phyloP scores from a whole-genome alignment of 306 rosid genomes.

The Morella rubra region DNA sequence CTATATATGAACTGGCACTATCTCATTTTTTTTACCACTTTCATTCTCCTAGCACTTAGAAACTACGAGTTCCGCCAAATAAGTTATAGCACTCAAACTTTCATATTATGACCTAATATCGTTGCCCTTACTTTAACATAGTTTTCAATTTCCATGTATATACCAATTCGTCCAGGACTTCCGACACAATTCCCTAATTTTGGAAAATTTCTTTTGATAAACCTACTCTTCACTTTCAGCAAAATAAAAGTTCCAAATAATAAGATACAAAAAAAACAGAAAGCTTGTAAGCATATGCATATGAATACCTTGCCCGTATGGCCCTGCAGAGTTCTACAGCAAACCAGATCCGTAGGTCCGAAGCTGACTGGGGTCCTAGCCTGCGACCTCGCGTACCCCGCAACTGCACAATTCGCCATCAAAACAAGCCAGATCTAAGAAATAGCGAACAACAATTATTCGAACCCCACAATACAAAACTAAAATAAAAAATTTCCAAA shows the following conservation, averaged over 20 bases:
- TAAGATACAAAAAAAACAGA: not conserved
- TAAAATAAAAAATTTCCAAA: not conserved
- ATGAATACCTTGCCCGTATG: constrained; percentile 72
- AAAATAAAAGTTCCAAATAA: not conserved
- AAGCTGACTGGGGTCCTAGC: constrained; percentile 69
- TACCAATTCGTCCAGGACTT: not conserved
- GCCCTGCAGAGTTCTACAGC: constrained; percentile 92
- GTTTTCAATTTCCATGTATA: too few relatives aligned
- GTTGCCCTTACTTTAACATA: not conserved
- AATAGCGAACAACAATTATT: not conserved
- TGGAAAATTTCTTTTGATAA: not conserved
- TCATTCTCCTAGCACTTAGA: not conserved
- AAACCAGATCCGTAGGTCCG: constrained; percentile 95
- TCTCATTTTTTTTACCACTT: not conserved
- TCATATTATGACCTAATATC: not conserved
- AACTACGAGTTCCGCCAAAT: not conserved
- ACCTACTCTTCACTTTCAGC: not conserved
- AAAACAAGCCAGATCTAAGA: constrained; percentile 37
- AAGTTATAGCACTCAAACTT: not conserved
- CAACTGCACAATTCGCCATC: constrained; percentile 46
- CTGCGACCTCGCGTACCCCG: constrained; percentile 68
- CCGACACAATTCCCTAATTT: not conserved
- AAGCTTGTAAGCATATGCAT: not conserved
- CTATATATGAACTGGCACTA: not conserved
- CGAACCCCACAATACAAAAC: not conserved